Conservation (phyloP, 2,329 filamentous ascomycete species). For the Diatrype stigma region DNA sequence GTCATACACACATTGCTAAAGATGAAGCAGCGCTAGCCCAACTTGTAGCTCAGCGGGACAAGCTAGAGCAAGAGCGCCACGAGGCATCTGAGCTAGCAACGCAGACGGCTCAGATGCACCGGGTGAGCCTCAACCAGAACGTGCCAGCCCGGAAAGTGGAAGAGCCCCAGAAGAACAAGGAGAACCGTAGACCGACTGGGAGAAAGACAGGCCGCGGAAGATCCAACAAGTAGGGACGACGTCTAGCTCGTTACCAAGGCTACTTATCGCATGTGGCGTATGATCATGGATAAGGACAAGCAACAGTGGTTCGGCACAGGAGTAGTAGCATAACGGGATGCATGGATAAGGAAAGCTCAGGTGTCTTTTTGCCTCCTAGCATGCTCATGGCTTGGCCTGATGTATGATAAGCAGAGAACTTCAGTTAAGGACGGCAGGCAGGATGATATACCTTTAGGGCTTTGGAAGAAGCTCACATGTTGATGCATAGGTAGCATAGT, state of each 20-base stretch:
- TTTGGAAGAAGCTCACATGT: not conserved
- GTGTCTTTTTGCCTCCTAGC: not conserved
- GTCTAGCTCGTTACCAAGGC: no score
- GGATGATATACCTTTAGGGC: not conserved
- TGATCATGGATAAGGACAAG: not conserved
- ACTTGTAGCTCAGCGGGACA: conserved; percentile 20
- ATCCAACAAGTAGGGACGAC: not conserved
- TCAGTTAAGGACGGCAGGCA: not conserved
- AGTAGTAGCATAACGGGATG: not conserved
- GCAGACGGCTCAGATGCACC: not conserved
- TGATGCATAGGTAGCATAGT: not conserved
- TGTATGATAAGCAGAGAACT: not conserved
- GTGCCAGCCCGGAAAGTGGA: not conserved
- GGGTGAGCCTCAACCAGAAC: not conserved
- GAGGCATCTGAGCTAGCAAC: not conserved
- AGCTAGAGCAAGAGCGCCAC: conserved; percentile 10
- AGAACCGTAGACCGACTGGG: not conserved
- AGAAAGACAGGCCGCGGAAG: not conserved
- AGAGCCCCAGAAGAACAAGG: conserved; percentile 3
- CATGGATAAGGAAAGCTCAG: not conserved
- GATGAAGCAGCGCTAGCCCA: conserved; percentile 27
- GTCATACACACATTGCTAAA: conserved; percentile 31
- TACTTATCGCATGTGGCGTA: not conserved
- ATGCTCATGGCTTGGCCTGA: not conserved
- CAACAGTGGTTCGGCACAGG: not conserved